Evolutionary conservation across 768 basidiomycete species (phyloP), one percentile per base, ranked within the genome.

Genomic region (Mycena albidolilacea): DNA sequence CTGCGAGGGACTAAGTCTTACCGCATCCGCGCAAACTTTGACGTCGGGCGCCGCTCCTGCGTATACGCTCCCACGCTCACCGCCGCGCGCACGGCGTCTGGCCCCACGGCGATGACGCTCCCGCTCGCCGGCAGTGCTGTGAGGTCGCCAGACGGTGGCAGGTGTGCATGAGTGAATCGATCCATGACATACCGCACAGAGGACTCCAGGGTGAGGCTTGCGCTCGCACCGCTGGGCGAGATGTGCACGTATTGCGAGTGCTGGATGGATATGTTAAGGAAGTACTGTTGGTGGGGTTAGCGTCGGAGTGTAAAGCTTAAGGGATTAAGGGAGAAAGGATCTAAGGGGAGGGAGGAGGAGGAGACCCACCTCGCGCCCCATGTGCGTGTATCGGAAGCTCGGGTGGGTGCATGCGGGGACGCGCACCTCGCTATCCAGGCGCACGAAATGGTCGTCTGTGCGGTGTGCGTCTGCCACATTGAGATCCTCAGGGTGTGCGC

Each of bases 221-320:
- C 30, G 30, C 75, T 67, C 30, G 64, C 37, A n/a, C 21, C 75
- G 39, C 21, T 64, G 11, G 75, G 75, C 46, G 75, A 76, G 23
- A 76, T 67, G 68, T 72, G 71, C 44, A 48, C 39, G 65, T 76
- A 76, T 21, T 76, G 68, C 15, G 75, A 72, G 64, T 76, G 75
- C 38, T 30, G 57, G 70, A 75, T 68, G 50, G 65, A 30, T 15
- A 75, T n/a, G 61, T 64, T 58, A 14, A 75, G 39, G 38, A 68
- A 50, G 66, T 75, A 75, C 74, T 74, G 59, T 1, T 8, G 9
- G 55, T 30, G 30, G 30, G 30, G 30, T 30, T 30, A 30, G 30
- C 30, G 30, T 37, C 3, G 1, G 9, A 14, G 10, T 9, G 19
- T 41, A n/a, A 44, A 9, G 14, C 39, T n/a, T 30, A 30, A 30